Evolutionary conservation across 768 basidiomycete genomes (phyloP), one percentile per base, ranked within the genome.

Genomic region (Mycena filopes): DNA sequence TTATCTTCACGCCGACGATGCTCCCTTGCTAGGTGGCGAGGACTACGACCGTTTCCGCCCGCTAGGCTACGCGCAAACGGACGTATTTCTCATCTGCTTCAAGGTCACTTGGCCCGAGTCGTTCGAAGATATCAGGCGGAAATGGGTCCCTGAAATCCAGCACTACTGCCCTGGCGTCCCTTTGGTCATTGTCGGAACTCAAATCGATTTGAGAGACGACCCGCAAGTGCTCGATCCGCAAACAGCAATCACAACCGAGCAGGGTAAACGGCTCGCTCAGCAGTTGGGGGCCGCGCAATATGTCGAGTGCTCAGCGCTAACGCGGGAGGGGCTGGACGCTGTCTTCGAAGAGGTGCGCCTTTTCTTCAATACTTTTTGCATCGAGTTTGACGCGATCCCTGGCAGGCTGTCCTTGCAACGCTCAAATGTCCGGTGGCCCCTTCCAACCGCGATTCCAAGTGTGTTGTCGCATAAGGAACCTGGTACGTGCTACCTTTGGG

Each of bases 51-150:
- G 98, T 74, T 92, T 99, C 71, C 94, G 98, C 73, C 98, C 98
- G 74, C 83, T 99, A 82, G 98, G 96, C 76, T 99, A 99, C 86
- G 98, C 98, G 38, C 98, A 99, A 82, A 99, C 98, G 66, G 98
- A 99, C 75, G 98, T 99, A 61, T 99, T 99, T 87, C 86, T 99
- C 62, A 97, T 99, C 71, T 99, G 98, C 82, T 99, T 99, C 86
- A 96, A 94, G 75, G 98, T 99, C 72, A 98, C 97, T 42, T 95
- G 94, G 15, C 97, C 97, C 6, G 97, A 98, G 29, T 97, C 95
- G 51, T 99, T 98, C 76, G 98, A 99, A 81, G 98, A 99, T 91
- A 97, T 99, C 74, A 99, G 98, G 88, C 97, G 99, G 82, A 99
- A 99, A 79, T 99, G 98, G 98, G 98, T 99, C 87, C 98, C 98